phyloP scores from a whole-genome alignment of 176 grass and related monocot species.

The Cenchrus fungigraminus region DNA sequence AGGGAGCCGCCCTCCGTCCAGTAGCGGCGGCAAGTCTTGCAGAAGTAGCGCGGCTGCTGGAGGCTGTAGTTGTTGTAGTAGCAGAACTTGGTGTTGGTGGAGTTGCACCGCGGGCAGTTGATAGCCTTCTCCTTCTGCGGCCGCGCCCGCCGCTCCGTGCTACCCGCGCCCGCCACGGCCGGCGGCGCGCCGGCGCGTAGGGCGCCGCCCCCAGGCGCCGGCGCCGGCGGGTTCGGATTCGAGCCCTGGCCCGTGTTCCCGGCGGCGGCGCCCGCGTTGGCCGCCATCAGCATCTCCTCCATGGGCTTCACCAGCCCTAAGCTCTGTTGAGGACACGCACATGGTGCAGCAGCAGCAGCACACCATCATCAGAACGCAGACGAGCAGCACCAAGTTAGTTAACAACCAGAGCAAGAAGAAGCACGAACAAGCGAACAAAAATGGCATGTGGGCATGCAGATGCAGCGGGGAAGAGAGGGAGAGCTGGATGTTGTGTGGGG shows the following conservation, averaged over 20 bases:
- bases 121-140: constrained; percentile 91
- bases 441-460: constrained; percentile 41
- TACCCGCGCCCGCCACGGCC: constrained; percentile 27
- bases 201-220: constrained; percentile 1
- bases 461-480: constrained; percentile 16
- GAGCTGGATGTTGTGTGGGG: not conserved
- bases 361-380: constrained; percentile 29
- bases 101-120: constrained; percentile 96
- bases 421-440: constrained; percentile 48
- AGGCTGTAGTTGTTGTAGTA: constrained; percentile 99
- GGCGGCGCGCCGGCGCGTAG: constrained; percentile 18
- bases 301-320: constrained; percentile 82
- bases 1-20: constrained; percentile 96
- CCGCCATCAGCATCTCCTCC: constrained; percentile 75
- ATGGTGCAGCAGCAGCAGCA: constrained; percentile 47
- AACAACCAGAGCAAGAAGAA: constrained; percentile 49
- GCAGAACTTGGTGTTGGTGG: constrained; percentile 98
- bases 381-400: constrained; percentile 40
- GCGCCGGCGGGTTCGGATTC: constrained; percentile 29
- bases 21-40: constrained; percentile 95
- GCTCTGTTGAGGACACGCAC: constrained; percentile 52
- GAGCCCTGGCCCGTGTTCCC: constrained; percentile 31
- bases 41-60: constrained; percentile 96
- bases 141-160: constrained; percentile 63
- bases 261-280: constrained; percentile 24